Evolutionary conservation across 1,284 basidiomycete genomes (phyloP), one percentile per base, ranked within the genome.

Genomic region (Cryptococcus neoformans): DNA sequence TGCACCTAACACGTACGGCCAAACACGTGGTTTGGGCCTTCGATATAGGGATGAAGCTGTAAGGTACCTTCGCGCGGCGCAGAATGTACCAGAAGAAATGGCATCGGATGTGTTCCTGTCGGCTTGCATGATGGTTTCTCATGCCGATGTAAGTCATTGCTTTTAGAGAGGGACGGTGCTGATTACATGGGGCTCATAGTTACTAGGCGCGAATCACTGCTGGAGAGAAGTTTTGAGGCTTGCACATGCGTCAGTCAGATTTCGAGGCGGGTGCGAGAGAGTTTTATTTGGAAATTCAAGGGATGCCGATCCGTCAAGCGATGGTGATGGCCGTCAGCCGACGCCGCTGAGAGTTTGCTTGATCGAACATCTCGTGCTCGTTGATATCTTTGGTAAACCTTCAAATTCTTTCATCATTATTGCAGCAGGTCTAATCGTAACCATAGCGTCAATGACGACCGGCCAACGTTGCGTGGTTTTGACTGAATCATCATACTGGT

Each of bases 171-270:
- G 11, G 4, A 16, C 11, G 14, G 7, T 9, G 14, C 49, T 40
- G 36, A 17, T 17, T 8, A 40, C 14, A 35, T 2, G 49, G 4
- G 70, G 70, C 60, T 28, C 28, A 4, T 4, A 28, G 28, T 28
- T 74, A 9, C 59, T 74, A 1, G 66, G 65, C 2, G 64, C 70
- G 6, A 60, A 58, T 21, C 52, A 63, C 3, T 59, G 63, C 7
- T 74, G 72, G 72, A 55, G 68, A 4, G 72, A 74, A 48, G 60
- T 65, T 1, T 52, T 66, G 16, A 61, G 68, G 4, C 62, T 68
- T 16, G 66, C 63, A 12, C 56, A 65, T 12, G 54, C 56, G 1
- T 56, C 67, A 0, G 62, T 74, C 10, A 58, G 62, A 2, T 57
- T 58, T 41, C 64, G 72, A 35, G 72, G 70, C 3, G 70, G 72